Evolutionary conservation across 441 rosid species (phyloP).

Genomic region (Breynia disticha): DNA sequence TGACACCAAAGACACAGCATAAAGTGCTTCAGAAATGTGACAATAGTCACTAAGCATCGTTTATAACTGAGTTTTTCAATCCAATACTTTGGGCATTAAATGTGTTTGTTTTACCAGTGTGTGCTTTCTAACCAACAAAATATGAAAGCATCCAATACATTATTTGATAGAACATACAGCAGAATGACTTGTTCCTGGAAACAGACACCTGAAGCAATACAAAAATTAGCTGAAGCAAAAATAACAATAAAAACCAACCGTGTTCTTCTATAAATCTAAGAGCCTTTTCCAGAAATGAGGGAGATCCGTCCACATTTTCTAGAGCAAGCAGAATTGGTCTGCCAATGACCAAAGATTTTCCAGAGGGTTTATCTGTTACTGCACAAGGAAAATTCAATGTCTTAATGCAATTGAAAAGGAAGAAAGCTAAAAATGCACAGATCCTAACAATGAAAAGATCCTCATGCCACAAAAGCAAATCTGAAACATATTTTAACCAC

Average conservation of each 20-base stretch:
- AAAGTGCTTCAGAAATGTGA: no score
- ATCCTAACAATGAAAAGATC: no score
- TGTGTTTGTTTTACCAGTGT: no score
- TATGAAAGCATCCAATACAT: not conserved
- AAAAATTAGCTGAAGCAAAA: constrained; percentile 1
- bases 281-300: constrained; percentile 97
- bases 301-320: constrained; percentile 97
- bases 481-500: not conserved
- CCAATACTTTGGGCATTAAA: no score
- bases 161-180: not conserved
- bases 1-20: no score
- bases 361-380: constrained; percentile 58
- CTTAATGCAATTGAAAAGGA: no score
- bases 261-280: constrained; percentile 80
- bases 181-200: no score
- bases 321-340: constrained; percentile 89
- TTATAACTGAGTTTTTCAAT: no score
- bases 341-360: constrained; percentile 53
- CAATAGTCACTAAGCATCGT: no score
- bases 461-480: not conserved
- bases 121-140: no score
- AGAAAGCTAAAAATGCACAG: not conserved
- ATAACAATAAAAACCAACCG: constrained; percentile 43
- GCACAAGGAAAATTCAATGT: not conserved
- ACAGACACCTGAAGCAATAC: not conserved